Base-by-base conservation (phyloP, 2,329 filamentous ascomycete species). In the Didymellaceae sp. region DNA sequence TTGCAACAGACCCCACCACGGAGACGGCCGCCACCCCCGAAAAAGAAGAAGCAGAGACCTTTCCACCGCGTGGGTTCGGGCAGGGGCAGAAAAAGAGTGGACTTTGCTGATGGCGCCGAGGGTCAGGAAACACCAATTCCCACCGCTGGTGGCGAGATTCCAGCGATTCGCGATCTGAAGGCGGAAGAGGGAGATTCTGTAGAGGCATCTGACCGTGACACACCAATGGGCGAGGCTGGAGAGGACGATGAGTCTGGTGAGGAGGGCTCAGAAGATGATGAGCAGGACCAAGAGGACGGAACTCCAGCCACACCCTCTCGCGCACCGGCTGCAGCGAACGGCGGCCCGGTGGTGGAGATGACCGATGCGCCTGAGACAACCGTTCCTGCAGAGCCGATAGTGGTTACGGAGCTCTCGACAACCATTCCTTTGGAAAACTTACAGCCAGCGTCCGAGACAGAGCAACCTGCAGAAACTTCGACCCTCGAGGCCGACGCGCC, bases 21-120 rank as follows among this genome's bases (percentile, higher is more conserved):
- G 67, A 84, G 87, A 67, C 85, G 87, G 53, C 87, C 87, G 0
- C 87, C 87, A 21, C 88, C 89, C 1, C 89, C 89, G 0, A 91
- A 91, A 71, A 87, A 90, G 71, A 96, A 93, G 78, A 80, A 83
- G 54, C 78, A 89, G 71, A 96, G 93, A 78, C 80, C 83, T 53
- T 79, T 37, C 9, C 45, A 76, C 38, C 92, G 89, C 38, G 92
- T 88, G 39, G 88, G 90, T 0, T 86, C 89, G 26, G 90, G 90
- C 6, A 84, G 91, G 55, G 90, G 90, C 55, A 93, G 88, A 80
- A 89, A 87, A 74, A 90, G 87, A 70, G 82, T 86, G 32, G 81
- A 81, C 54, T 85, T 86, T 78, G 62, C 68, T 30, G 77, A 77
- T 61, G 77, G 79, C 78, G 77, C 72, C 21, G 50, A 59, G 35